A percentile compares a stretch with the other conserved stretches of the same genome.
These are phyloP conservation scores for Anaeromyces robustus DNA, from an alignment of 192 early-diverging fungal species.

Conservation along the genomic window DNA sequence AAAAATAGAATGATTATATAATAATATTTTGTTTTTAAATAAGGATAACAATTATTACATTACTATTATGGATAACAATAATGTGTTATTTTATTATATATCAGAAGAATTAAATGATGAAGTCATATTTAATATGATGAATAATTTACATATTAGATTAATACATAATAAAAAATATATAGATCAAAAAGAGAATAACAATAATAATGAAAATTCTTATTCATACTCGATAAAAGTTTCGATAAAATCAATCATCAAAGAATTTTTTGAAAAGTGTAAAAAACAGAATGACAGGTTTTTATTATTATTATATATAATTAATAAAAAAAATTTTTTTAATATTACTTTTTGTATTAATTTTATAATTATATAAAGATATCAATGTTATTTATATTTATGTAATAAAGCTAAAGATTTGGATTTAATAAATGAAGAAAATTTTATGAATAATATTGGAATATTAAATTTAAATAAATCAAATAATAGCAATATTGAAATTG, in stretches of 20 bases:
- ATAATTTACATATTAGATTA: neutral
- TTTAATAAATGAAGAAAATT: neutral
- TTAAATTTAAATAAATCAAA: neutral
- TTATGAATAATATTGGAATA: neutral
- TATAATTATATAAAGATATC: neutral
- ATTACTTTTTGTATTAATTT: neutral
- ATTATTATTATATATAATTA: neutral
- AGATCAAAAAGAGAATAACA: neutral
- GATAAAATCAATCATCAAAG: neutral
- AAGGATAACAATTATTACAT: neutral
- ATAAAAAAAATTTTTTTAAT: neutral
- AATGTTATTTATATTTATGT: neutral
- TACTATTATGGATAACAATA: neutral
- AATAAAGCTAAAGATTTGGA: neutral
- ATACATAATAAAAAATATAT: neutral
- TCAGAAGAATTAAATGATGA: neutral
- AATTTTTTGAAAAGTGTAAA: neutral
- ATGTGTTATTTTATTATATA: neutral
- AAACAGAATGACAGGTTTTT: neutral
- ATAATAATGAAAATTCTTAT: neutral
- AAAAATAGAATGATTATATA: too few species aligned
- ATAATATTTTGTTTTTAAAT: too few species aligned
- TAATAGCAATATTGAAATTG: too few species aligned
- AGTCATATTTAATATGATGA: neutral
- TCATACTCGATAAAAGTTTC: neutral